Base-by-base conservation (phyloP, 2,329 filamentous ascomycete species). In the Delphinella strobiligena region DNA sequence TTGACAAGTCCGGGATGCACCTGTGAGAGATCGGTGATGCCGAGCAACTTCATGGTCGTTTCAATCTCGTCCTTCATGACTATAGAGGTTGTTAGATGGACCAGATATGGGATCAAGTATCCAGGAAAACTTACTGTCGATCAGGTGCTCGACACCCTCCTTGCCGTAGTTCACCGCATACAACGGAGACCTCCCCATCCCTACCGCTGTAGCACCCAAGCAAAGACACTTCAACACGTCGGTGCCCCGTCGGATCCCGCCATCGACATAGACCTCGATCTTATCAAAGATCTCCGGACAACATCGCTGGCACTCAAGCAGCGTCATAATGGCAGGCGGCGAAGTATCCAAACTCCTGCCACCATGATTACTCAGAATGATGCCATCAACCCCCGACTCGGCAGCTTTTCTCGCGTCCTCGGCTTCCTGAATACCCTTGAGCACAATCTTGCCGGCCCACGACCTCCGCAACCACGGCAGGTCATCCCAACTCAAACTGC, bases 161-260 rank as follows among this genome's bases (percentile, higher is more conserved):
- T 64, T 64, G 1, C 78, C 78, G 48, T 81, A 82, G 12, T 69
- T 72, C 43, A 80, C 50, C 2, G 71, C 69, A 49, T 69, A 80
- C 31, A 81, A 47, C 39, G 78, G 72, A 0, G 73, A 73, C 14
- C 78, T 61, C 0, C 78, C 79, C 8, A 83, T 59, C 0, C 77
- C 77, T 0, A 64, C 78, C 0, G 72, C 76, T 38, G 62, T 76
- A 0, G 76, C 78, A 0, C 79, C 79, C 0, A 82, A 59, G 38
- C 75, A 78, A 9, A 82, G 51, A 0, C 75, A 76, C 54, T 82
- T 82, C 48, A 83, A 66, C 3, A 82, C 71, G 50, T 83, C 78
- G 0, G 75, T 74, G 0, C 79, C 79, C 14, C 77, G 61, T n/a
- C 68, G 66, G 19, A 83, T 67, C 0, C 79, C 79, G 0, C 78